Percentiles rank a stretch among this genome's conserved stretches.
Evolutionary conservation across 2,329 filamentous ascomycete genomes (phyloP).

Genomic region (Ophiostoma ulmi): DNA sequence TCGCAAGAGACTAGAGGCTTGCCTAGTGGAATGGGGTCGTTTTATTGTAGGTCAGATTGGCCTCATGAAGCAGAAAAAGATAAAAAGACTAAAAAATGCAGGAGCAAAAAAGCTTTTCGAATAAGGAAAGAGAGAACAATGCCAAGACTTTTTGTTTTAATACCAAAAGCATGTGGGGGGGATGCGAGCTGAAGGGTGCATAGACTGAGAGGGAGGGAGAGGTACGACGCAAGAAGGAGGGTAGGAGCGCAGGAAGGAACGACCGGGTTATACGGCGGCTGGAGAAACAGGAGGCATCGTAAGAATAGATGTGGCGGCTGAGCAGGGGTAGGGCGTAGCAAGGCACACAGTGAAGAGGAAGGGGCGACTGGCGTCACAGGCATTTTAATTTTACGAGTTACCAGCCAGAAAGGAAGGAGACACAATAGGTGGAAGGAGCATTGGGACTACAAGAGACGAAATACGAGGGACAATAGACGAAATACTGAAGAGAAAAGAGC

Average conservation of each 20-base stretch:
- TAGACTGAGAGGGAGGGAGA: neutral
- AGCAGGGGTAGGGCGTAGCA: neutral
- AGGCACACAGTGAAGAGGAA: neutral
- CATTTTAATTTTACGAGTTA: too few species aligned
- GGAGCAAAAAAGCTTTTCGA: neutral
- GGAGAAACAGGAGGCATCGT: neutral
- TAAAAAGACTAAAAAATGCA: neutral
- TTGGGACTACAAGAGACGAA: too few species aligned
- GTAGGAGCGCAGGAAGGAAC: neutral
- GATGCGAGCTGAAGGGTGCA: slow-evolving; percentile 3
- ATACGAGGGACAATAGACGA: too few species aligned
- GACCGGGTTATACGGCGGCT: neutral
- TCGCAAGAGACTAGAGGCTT: neutral
- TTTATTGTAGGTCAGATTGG: neutral
- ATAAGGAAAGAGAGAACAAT: neutral
- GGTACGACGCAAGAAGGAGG: neutral
- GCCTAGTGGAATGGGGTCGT: neutral
- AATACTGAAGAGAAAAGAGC: too few species aligned
- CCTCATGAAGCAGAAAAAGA: too few species aligned
- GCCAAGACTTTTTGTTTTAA: neutral
- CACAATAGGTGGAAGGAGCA: too few species aligned
- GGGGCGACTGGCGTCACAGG: neutral
- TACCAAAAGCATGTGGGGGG: neutral
- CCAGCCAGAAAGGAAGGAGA: too few species aligned
- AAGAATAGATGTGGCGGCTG: neutral